Evolutionary conservation across 768 basidiomycete genomes (phyloP), one percentile per base, ranked within the genome.

Genomic region (Mycena venus): DNA sequence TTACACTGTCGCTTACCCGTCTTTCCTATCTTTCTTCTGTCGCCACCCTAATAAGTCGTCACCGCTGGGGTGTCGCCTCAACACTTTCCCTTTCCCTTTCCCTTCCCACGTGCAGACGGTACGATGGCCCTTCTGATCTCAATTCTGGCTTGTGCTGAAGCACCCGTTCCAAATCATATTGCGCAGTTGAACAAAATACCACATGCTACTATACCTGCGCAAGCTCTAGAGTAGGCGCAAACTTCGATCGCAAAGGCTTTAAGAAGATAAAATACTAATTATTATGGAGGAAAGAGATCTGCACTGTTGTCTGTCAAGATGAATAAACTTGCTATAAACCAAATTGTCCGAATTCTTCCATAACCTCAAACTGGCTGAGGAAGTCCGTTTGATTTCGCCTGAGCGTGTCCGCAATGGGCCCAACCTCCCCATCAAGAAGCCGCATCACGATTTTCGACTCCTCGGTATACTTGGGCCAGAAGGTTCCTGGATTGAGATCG

Each of bases 131-230:
- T 8, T 38, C 36, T 38, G 36, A 38, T 38, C 36, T 38, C 6
- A 38, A 38, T 38, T 38, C 36, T 38, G 6, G 36, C n/a, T n/a
- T 38, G 36, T 38, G 36, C 36, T 38, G 36, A 38, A 8, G 36
- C 36, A 38, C 15, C 36, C 4, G 36, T 38, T 38, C 36, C 36
- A 38, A 38, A 38, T 38, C 36, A 38, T 38, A 38, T 38, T 38
- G 36, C 36, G 36, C 36, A 38, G 36, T 38, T 38, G 36, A 38
- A 55, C n/a, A 55, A 55, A 55, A 15, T 58, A 58, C 56, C 56
- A 31, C 27, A 58, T 58, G 56, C 56, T 58, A n/a, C 56, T 58
- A 59, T 36, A 59, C 58, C 58, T 59, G 58, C 58, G 58, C 34
- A 59, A 59, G 58, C 58, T 59, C 58, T 38, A 23, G 25, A 55